Percentiles rank a stretch among this genome's conserved stretches.
Evolutionary conservation across 2,329 filamentous ascomycete species (phyloP).

Genomic region (Microascus cirrosus): DNA sequence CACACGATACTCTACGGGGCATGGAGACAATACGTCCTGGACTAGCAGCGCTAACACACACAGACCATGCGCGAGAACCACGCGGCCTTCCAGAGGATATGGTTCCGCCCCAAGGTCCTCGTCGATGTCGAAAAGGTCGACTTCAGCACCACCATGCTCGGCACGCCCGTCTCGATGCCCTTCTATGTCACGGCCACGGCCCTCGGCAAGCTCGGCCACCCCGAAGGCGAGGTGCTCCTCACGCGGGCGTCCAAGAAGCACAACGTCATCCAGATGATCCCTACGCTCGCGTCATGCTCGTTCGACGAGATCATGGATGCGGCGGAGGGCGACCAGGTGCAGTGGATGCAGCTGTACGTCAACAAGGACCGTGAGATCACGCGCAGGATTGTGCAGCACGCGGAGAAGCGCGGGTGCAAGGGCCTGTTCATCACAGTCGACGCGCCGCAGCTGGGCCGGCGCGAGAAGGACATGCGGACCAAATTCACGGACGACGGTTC

Average conservation of each 20-base stretch:
- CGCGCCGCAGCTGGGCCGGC: slow-evolving; percentile 83
- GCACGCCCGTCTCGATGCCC: slow-evolving; percentile 70
- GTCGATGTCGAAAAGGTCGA: slow-evolving; percentile 84
- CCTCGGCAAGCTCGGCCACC: slow-evolving; percentile 86
- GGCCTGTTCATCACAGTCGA: slow-evolving; percentile 98
- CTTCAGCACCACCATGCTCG: slow-evolving; percentile 86
- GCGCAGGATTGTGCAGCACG: slow-evolving; percentile 79
- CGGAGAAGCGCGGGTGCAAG: slow-evolving; percentile 84
- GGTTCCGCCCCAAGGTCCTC: slow-evolving; percentile 86
- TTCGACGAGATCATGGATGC: slow-evolving; percentile 97
- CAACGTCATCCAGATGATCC: slow-evolving; percentile 96
- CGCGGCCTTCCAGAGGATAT: slow-evolving; percentile 87
- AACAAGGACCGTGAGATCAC: slow-evolving; percentile 94
- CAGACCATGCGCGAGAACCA: slow-evolving; percentile 94
- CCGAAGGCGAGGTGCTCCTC: slow-evolving; percentile 86
- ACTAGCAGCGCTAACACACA: not conserved
- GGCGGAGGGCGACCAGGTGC: slow-evolving; percentile 64
- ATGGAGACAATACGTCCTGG: not conserved
- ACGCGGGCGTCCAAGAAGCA: slow-evolving; percentile 77
- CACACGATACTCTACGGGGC: not conserved
- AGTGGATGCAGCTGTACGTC: slow-evolving; percentile 96
- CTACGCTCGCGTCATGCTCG: slow-evolving; percentile 88
- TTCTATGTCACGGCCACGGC: slow-evolving; percentile 97
- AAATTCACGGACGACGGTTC: slow-evolving; percentile 82
- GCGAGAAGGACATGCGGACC: slow-evolving; percentile 95